Base-by-base conservation (phyloP, 139 green algal genomes). In the Closterium sp. region DNA sequence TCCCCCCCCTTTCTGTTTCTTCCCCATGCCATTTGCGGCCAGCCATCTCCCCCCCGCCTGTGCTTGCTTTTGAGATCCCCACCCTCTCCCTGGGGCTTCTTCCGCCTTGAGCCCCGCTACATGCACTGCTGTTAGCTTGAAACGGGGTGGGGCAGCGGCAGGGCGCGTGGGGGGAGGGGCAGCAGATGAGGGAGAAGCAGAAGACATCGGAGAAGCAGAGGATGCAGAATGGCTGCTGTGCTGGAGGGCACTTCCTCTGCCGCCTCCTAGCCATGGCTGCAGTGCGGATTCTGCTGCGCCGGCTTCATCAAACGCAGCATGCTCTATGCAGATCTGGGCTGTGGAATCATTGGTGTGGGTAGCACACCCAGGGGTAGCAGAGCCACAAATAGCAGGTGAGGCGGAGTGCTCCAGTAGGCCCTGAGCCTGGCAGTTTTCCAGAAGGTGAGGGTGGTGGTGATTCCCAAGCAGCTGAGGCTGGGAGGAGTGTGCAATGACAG, bases 31-130 rank as follows among this genome's bases (percentile, higher is more conserved):
- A 30, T 91, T 88, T 28, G 91, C 91, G 4, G 88, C 32, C 87
- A 93, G 87, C 91, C 91, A 93, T 36, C 91, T 90, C 10, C 89
- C 93, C 0, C 91, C 91, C 0, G 81, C 31, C 66, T 90, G 33
- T 23, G 84, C 32, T 36, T 93, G 88, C 88, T 93, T 93, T 2
- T 90, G 88, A 2, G 32, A 76, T 6, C 81, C 91, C 91, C 91
- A 93, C 30, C 76, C 33, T 5, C 88, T 88, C 34, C 35, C 93
- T 34, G 25, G 31, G 9, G 35, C 55, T 21, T 66, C 21, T n/a
- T 93, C 90, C 12, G 32, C 91, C 4, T 91, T 93, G 5, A 93
- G 91, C 23, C 91, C 91, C 7, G 55, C 64, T 6, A 93, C 93
- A 3, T 93, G 91, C 31, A 93, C 69, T 23, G 55, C 55, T 76